A percentile compares a stretch with the other conserved stretches of the same genome.
Evolutionary conservation across 352 stramenopile species (phyloP).

Genomic region (Phytophthora pini): DNA sequence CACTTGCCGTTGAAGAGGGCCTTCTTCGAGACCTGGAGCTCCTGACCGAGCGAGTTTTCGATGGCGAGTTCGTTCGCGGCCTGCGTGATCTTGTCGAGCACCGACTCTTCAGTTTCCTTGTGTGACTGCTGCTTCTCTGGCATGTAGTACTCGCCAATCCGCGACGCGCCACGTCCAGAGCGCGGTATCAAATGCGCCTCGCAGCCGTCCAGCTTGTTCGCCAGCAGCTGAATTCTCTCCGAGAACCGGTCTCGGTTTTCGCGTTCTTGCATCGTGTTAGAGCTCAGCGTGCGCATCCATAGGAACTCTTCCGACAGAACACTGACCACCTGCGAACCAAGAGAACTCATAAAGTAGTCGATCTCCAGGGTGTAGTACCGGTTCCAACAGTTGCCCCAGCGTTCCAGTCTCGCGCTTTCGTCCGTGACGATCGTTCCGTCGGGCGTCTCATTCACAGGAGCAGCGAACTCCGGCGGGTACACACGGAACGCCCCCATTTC

Average conservation of each 20-base stretch:
- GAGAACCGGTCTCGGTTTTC: constrained; percentile 92
- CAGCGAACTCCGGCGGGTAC: constrained; percentile 96
- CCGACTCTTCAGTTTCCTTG: constrained; percentile 78
- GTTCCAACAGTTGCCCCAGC: constrained; percentile 97
- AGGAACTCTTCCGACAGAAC: constrained; percentile 94
- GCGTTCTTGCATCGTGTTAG: constrained; percentile 89
- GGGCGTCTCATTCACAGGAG: constrained; percentile 94
- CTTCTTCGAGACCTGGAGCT: constrained; percentile 86
- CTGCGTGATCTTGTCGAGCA: constrained; percentile 88
- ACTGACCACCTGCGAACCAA: constrained; percentile 92
- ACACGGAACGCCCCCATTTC: constrained; percentile 98
- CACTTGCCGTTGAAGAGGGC: constrained; percentile 87
- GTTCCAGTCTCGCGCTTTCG: constrained; percentile 93
- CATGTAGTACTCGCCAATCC: constrained; percentile 89
- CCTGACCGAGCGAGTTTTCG: constrained; percentile 82
- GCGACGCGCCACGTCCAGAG: constrained; percentile 52
- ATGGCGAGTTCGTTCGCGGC: constrained; percentile 88
- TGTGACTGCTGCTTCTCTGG: constrained; percentile 76
- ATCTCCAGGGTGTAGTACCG: constrained; percentile 82
- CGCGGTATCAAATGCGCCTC: constrained; percentile 69
- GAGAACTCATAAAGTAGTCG: constrained; percentile 97
- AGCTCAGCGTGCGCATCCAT: constrained; percentile 92
- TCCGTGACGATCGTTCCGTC: constrained; percentile 95
- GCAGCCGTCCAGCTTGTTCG: constrained; percentile 84
- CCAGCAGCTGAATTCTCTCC: constrained; percentile 87